A percentile compares a stretch with the other conserved stretches of the same genome.
phyloP scores from a whole-genome alignment of 257 asterid species.

The Ballota nigra region DNA sequence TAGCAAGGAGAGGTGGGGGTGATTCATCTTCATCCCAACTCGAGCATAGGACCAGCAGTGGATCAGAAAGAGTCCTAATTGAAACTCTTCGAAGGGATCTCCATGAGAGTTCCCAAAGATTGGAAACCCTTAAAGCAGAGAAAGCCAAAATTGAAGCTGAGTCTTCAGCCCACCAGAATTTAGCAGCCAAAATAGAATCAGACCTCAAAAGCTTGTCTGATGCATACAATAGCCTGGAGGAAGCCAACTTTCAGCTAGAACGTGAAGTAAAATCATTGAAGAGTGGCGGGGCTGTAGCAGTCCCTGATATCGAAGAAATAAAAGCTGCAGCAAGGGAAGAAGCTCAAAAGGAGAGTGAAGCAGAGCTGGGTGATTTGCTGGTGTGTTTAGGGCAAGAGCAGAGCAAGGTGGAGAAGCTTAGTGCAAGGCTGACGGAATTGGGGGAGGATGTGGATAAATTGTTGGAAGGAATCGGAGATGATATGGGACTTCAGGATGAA shows the following conservation, averaged over 20 bases:
- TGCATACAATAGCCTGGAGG: slow-evolving; percentile 93
- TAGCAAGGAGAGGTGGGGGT: slow-evolving; percentile 61
- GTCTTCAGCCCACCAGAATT: slow-evolving; percentile 45
- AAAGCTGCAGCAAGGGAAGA: slow-evolving; percentile 82
- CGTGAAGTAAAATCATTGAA: slow-evolving; percentile 57
- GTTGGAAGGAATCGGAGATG: slow-evolving; percentile 76
- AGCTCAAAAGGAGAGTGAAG: slow-evolving; percentile 87
- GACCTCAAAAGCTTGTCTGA: slow-evolving; percentile 87
- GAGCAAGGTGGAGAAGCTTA: slow-evolving; percentile 85
- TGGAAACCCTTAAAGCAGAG: slow-evolving; percentile 73
- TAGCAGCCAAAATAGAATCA: slow-evolving; percentile 67
- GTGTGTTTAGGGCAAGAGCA: slow-evolving; percentile 99
- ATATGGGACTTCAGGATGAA: slow-evolving; percentile 47
- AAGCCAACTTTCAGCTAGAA: slow-evolving; percentile 74
- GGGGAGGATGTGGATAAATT: slow-evolving; percentile 77
- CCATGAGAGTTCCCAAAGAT: slow-evolving; percentile 54
- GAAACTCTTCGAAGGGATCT: slow-evolving; percentile 75
- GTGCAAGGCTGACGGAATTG: slow-evolving; percentile 59
- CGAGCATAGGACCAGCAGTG: slow-evolving; percentile 47
- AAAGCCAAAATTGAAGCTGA: slow-evolving; percentile 60
- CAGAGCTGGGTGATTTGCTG: slow-evolving; percentile 73
- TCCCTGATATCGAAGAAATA: slow-evolving; percentile 56
- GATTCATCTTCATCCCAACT: slow-evolving; percentile 50
- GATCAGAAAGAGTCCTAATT: slow-evolving; percentile 64
- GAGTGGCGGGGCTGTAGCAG: slow-evolving; percentile 51